Conservation (phyloP, 805 yeast species). For the Vanderwaltozyma polyspora region DNA sequence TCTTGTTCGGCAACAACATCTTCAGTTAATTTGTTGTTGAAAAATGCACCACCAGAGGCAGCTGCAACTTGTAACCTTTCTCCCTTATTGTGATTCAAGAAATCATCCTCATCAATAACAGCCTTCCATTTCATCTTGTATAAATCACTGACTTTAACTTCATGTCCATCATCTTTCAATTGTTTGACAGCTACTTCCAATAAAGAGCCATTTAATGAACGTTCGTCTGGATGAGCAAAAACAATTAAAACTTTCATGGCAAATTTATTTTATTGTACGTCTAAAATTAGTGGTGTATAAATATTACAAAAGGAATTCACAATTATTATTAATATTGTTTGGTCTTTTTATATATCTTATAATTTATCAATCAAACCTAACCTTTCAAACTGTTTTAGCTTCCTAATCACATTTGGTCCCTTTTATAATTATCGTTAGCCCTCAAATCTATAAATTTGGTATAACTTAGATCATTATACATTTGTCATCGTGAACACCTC, state of each 20-base stretch:
- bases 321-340: too few species aligned
- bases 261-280: too few species aligned
- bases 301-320: too few species aligned
- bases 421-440: too few species aligned
- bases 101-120: conserved; percentile 9
- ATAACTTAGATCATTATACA: too few species aligned
- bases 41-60: conserved; percentile 13
- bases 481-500: too few species aligned
- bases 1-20: conserved; percentile 23
- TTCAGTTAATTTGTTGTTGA: conserved; percentile 10
- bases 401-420: too few species aligned
- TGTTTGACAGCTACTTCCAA: conserved; percentile 5
- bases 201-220: conserved; percentile 11
- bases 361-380: too few species aligned
- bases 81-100: conserved; percentile 4
- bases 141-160: conserved; percentile 16
- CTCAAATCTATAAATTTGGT: too few species aligned
- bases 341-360: too few species aligned
- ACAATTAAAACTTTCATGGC: conserved; percentile 15
- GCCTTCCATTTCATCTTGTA: conserved; percentile 14
- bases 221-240: conserved; percentile 15
- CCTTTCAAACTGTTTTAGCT: too few species aligned
- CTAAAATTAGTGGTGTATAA: too few species aligned
- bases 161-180: conserved; percentile 11
- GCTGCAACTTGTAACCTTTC: conserved; percentile 8